Evolutionary conservation across 2,329 filamentous ascomycete species (phyloP), one percentile per base, ranked within the genome.

Genomic region (Achaetomium macrosporum): DNA sequence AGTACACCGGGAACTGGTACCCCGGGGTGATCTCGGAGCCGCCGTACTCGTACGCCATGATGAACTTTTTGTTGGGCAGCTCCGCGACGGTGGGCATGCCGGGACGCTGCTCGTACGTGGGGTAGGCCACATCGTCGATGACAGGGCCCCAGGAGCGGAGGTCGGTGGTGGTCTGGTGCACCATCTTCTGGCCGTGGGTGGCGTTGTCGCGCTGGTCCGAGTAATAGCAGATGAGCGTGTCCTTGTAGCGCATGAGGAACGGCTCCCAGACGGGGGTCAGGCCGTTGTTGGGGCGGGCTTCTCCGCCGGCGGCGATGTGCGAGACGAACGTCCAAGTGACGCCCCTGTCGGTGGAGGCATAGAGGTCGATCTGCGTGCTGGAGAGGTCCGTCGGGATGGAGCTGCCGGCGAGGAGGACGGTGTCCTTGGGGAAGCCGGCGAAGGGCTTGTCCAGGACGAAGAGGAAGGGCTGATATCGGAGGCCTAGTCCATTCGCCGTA

Each of bases 251-350:
- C 64, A 81, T 63, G 40, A 88, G 68, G 65, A 85, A 87, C 0
- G 85, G 85, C 65, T 89, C 86, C 85, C 85, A 89, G 17, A 89
- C 81, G 0, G 84, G 83, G 0, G 82, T 85, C 36, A 82, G 65
- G 1, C 82, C 84, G 61, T 88, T 86, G 62, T 80, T 76, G 3
- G 84, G 78, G 0, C 71, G 61, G 2, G 84, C 83, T 43, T 74
- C 73, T n/a, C 83, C 83, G 33, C 85, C 85, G 1, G 72, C 69
- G 1, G 84, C 84, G 42, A 88, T 78, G 58, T 82, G 76, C 54
- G 79, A 83, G 48, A 87, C 77, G 59, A 87, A 88, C 29, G 78
- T 69, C 85, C 85, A 89, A 1, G 77, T 83, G 33, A 68, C 60
- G 7, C 84, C 85, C 42, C 71, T 69, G 63, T 89, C 82, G 8